phyloP scores from a whole-genome alignment of 371 early-diverging fungal genomes.

The Phascolomyces articulosus region DNA sequence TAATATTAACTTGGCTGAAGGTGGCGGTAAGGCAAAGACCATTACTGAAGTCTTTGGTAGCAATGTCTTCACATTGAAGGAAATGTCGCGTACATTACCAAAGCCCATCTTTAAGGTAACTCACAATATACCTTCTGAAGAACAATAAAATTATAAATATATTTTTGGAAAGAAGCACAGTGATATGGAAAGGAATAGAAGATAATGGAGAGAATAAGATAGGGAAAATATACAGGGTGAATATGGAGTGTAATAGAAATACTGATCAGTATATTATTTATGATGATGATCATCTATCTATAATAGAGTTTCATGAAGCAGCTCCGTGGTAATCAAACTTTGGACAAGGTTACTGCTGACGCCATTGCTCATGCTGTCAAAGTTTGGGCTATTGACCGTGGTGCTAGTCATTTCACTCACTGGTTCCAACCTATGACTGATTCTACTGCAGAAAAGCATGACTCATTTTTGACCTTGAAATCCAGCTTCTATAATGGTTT shows the following conservation, averaged over 20 bases:
- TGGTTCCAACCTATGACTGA: conserved; percentile 99
- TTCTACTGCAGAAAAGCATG: conserved; percentile 98
- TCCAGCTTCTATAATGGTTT: conserved; percentile 71
- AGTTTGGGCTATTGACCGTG: conserved; percentile 95
- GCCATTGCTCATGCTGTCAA: conserved; percentile 97
- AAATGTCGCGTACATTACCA: conserved; percentile 87
- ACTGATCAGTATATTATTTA: background rate
- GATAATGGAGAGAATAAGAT: background rate
- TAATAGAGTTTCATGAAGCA: conserved; percentile 80
- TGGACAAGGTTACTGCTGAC: conserved; percentile 94
- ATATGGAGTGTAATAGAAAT: background rate
- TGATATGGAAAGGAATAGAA: background rate
- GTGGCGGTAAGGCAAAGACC: conserved; percentile 71
- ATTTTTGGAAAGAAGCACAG: too few species aligned
- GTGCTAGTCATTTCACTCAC: conserved; percentile 97
- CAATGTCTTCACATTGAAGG: conserved; percentile 90
- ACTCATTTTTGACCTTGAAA: conserved; percentile 92
- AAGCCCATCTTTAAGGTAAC: conserved; percentile 85
- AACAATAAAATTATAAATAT: too few species aligned
- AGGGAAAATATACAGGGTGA: background rate
- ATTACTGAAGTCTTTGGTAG: conserved; percentile 90
- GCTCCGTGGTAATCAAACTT: conserved; percentile 80
- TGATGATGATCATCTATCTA: too few species aligned
- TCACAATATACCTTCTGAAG: background rate
- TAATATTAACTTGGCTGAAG: conserved; percentile 66